These are phyloP conservation scores for Leucocoprinus birnbaumii DNA, from an alignment of 768 basidiomycete species.

Conservation along the genomic window DNA sequence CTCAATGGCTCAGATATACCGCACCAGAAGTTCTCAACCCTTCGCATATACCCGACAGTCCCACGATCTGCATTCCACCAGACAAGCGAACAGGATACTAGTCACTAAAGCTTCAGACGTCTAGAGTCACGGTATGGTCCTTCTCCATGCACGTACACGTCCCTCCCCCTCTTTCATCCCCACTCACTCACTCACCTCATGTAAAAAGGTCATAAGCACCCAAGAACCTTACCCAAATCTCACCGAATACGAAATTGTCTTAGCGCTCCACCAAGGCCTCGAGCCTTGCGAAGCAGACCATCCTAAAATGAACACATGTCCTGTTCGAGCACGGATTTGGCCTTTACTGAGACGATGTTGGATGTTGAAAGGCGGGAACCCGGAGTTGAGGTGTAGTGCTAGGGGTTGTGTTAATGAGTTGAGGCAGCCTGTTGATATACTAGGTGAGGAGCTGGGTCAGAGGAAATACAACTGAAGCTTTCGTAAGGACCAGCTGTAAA, in stretches of 20 bases:
- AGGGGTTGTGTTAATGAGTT: too few species aligned
- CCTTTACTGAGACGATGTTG: not conserved
- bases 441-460: too few species aligned
- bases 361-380: too few species aligned
- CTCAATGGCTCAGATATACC: conserved; percentile 2
- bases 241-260: not conserved
- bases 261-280: not conserved
- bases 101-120: not conserved
- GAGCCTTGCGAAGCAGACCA: not conserved
- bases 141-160: too few species aligned
- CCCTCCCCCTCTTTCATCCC: too few species aligned
- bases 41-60: not conserved
- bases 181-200: too few species aligned
- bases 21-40: conserved; percentile 1
- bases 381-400: too few species aligned
- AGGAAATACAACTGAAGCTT: too few species aligned
- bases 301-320: not conserved
- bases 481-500: too few species aligned
- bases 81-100: too few species aligned
- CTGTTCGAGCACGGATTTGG: not conserved
- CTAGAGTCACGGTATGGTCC: too few species aligned
- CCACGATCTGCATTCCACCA: not conserved
- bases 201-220: not conserved
- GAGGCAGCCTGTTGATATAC: too few species aligned
- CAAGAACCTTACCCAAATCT: not conserved